Base-by-base conservation (phyloP, 83 land plant genomes). In the Isoetes engelmannii region DNA sequence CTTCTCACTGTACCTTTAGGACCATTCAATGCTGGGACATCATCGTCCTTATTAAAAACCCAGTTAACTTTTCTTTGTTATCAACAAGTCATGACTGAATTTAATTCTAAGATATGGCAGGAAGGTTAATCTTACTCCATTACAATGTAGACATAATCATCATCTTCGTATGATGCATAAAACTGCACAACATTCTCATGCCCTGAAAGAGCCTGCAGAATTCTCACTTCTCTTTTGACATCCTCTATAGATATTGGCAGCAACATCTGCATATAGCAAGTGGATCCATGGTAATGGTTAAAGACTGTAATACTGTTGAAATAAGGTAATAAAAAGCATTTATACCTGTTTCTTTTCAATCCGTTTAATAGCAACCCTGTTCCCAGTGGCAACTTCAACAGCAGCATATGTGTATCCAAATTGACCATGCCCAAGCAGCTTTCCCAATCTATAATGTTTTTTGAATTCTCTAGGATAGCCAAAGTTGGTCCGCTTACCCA, bases 371-470 rank as follows among this genome's bases (percentile, higher is more conserved):
- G 98, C 98, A 20, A 90, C 98, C 9, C 81, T 84, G 18, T 84
- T 86, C 17, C 87, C 88, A 50, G 72, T 86, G 18, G 72, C 48
- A 61, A 79, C 84, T 49, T 90, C 83, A 15, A 79, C 81, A 55
- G 97, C 98, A 37, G 80, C 91, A 67, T 82, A 93, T 0, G 98
- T 93, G 69, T 93, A 93, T 1, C 98, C 98, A 64, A 93, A 93
- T 69, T 93, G 98, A 4, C 96, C 98, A 74, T 93, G 98, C 0
- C 98, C 98, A 13, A 93, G 77, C 65, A 93, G 72, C 74, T 90
- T 93, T 69, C 98, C 98, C 49, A 85, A 77, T 42, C 68, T 53
- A 74, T 90, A 93, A 45, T 69, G 74, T 28, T 28, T 44, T 57
- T 81, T 80, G 69, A 90, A 93, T 46, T 84, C 85, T 71, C 77